Base-by-base conservation (phyloP, 1,284 basidiomycete genomes). In the Tylopilus orsonianus region DNA sequence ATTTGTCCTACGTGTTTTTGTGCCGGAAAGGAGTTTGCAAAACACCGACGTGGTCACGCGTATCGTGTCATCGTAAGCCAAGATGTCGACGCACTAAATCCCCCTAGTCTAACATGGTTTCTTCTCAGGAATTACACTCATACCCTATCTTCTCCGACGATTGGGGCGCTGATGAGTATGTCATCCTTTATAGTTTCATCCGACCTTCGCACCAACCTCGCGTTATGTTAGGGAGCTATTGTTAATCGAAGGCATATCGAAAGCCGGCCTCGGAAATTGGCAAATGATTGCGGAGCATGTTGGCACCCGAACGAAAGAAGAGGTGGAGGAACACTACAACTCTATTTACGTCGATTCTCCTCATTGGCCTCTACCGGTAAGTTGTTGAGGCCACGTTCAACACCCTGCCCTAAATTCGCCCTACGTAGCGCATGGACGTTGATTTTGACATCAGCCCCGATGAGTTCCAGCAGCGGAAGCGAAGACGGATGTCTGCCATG, bases 101-200 rank as follows among this genome's bases (percentile, higher is more conserved):
- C 23, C 50, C 51, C 38, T 12, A 34, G 40, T 24, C 44, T 52
- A 7, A 56, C 32, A 32, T 34, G 14, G 2, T 34, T 20, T 48
- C 38, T 32, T 35, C 35, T 41, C 34, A 97, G 91, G 94, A 97
- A 74, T 81, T 97, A 60, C 91, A 96, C 65, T 93, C 93, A 8
- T 93, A 96, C 67, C 96, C 96, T 5, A 97, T 99, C 62, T 97
- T 97, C 62, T 81, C 85, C 12, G 85, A 90, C 52, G 93, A 97
- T 65, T 99, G 96, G 96, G 96, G 95, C 29, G 97, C 95, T 8
- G 96, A 99, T 70, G 96, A 99, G 87, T 92, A 61, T 68, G 83
- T 73, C 23, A 6, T 41, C 19, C 20, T 38, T 50, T 34, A 36
- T 16, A 5, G 2, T 44, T 20, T 43, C 41, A n/a, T 32, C 20